A percentile compares a stretch with the other conserved stretches of the same genome.
These are phyloP conservation scores for Suillus brevipes DNA, from an alignment of 768 basidiomycete genomes.

Conservation along the genomic window DNA sequence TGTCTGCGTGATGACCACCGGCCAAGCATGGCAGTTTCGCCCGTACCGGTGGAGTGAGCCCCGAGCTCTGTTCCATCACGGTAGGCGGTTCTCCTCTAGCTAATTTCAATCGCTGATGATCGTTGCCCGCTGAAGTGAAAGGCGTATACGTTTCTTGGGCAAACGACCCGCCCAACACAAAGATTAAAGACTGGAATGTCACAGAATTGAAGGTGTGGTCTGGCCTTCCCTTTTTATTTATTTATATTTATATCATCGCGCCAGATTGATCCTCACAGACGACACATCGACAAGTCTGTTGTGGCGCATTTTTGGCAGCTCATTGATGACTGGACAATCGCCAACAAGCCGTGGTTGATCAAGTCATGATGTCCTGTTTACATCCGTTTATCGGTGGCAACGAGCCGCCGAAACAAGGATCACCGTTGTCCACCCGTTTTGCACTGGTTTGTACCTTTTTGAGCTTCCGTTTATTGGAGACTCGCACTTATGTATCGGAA, in stretches of 20 bases:
- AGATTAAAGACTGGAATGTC: slow-evolving; percentile 97
- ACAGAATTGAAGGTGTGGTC: slow-evolving; percentile 80
- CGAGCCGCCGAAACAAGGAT: not conserved
- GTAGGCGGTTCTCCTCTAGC: slow-evolving; percentile 40
- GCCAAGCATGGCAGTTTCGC: slow-evolving; percentile 97
- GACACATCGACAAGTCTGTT: slow-evolving; percentile 92
- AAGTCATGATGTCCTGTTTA: slow-evolving; percentile 31
- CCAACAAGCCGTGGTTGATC: slow-evolving; percentile 79
- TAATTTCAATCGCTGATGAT: not conserved
- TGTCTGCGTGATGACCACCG: slow-evolving; percentile 97
- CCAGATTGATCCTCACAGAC: slow-evolving; percentile 85
- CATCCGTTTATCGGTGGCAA: slow-evolving; percentile 1
- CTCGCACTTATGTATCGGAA: not conserved
- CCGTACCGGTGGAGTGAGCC: slow-evolving; percentile 98
- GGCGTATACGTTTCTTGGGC: slow-evolving; percentile 95
- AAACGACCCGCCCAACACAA: slow-evolving; percentile 85
- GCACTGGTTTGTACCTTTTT: not conserved
- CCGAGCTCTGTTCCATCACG: slow-evolving; percentile 88
- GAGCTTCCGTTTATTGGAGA: not conserved
- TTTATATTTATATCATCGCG: not conserved
- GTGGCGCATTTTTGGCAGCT: slow-evolving; percentile 97
- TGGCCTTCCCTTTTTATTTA: not conserved
- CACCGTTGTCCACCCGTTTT: not conserved
- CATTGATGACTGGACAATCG: slow-evolving; percentile 80
- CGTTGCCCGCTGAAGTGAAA: slow-evolving; percentile 60